These are phyloP conservation scores for Penicillium sp. DNA, from an alignment of 2,329 filamentous ascomycete genomes.

Conservation along the genomic window DNA sequence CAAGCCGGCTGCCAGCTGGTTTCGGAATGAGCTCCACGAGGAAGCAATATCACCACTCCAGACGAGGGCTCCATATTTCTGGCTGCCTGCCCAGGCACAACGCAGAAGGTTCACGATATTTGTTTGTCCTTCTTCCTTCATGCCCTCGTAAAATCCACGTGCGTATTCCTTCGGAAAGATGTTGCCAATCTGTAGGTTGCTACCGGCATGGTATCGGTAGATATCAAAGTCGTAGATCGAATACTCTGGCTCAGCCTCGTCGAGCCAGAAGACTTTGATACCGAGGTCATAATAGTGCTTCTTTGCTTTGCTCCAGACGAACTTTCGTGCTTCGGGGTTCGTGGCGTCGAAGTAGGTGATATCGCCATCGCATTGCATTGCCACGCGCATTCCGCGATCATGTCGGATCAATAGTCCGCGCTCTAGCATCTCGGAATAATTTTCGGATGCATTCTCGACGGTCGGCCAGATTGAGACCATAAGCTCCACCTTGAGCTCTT, in stretches of 20 bases:
- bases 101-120: slow-evolving; percentile 62
- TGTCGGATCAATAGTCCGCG: slow-evolving; percentile 60
- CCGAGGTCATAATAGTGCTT: slow-evolving; percentile 63
- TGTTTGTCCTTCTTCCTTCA: slow-evolving; percentile 52
- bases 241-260: slow-evolving; percentile 70
- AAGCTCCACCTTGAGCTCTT: slow-evolving; percentile 60
- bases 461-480: slow-evolving; percentile 73
- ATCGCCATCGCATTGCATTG: slow-evolving; percentile 61
- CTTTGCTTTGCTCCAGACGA: slow-evolving; percentile 61
- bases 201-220: slow-evolving; percentile 60
- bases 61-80: slow-evolving; percentile 65
- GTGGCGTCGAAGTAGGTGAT: slow-evolving; percentile 65
- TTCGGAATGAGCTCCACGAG: slow-evolving; percentile 60
- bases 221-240: slow-evolving; percentile 66
- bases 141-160: slow-evolving; percentile 61
- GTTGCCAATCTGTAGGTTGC: slow-evolving; percentile 59
- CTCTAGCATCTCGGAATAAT: slow-evolving; percentile 63
- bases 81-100: slow-evolving; percentile 60
- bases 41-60: slow-evolving; percentile 69
- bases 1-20: slow-evolving; percentile 63
- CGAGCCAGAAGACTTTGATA: slow-evolving; percentile 67
- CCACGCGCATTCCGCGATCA: slow-evolving; percentile 60
- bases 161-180: slow-evolving; percentile 62
- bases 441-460: slow-evolving; percentile 59
- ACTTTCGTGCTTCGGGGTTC: slow-evolving; percentile 59